A percentile compares a stretch with the other conserved stretches of the same genome.
Evolutionary conservation across 164 flowering plant genomes (phyloP).

Genomic region (Taxillus chinensis): DNA sequence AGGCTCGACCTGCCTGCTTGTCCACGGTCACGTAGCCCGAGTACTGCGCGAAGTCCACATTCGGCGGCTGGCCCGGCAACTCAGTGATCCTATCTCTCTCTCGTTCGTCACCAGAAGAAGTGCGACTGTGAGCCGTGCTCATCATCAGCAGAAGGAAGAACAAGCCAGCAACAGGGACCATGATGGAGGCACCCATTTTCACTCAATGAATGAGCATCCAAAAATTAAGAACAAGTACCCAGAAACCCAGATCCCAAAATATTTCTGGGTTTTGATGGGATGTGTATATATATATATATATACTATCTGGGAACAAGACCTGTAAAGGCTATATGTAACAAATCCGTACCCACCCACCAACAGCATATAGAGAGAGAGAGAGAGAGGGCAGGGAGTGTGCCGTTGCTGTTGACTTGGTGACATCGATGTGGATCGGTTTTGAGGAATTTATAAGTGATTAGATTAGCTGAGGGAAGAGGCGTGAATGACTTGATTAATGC

Average conservation of each 20-base stretch:
- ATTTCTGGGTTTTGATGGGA: slow-evolving; percentile 11
- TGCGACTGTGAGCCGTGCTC: slow-evolving; percentile 14
- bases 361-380: not conserved
- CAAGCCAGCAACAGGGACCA: slow-evolving; percentile 26
- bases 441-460: too few species aligned
- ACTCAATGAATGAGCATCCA: slow-evolving; percentile 9
- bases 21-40: slow-evolving; percentile 89
- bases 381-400: not conserved
- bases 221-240: slow-evolving; percentile 14
- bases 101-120: slow-evolving; percentile 24
- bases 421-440: too few species aligned
- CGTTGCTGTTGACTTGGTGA: too few species aligned
- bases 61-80: slow-evolving; percentile 77
- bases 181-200: slow-evolving; percentile 3
- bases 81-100: slow-evolving; percentile 49
- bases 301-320: too few species aligned
- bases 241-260: slow-evolving; percentile 16
- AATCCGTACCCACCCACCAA: not conserved
- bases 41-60: slow-evolving; percentile 65
- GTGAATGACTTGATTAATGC: too few species aligned
- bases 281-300: too few species aligned
- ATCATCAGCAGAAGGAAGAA: slow-evolving; percentile 14
- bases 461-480: too few species aligned
- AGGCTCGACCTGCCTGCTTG: slow-evolving; percentile 62
- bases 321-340: too few species aligned